These are phyloP conservation scores for Trichophyton rubrum DNA, from an alignment of 2,329 filamentous ascomycete genomes.

Conservation along the genomic window DNA sequence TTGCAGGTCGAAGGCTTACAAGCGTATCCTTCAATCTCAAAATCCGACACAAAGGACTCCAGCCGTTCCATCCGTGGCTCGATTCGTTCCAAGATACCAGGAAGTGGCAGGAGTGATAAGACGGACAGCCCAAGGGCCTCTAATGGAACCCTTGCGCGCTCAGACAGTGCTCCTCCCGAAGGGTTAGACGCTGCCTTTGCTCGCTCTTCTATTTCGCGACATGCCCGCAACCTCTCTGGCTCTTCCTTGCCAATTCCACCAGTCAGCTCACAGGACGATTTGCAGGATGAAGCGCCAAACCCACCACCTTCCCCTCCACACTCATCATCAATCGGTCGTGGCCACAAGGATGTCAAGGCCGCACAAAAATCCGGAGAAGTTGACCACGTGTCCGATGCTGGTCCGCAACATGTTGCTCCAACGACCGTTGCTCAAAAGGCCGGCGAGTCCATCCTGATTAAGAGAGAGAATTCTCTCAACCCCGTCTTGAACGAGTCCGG, in stretches of 20 bases:
- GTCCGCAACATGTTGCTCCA: conserved; percentile 54
- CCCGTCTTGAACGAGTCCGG: conserved; percentile 45
- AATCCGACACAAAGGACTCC: conserved; percentile 87
- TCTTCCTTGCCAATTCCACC: conserved; percentile 26
- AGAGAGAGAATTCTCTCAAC: conserved; percentile 59
- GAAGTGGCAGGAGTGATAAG: conserved; percentile 27
- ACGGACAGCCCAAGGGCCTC: conserved; percentile 74
- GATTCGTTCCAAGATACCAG: conserved; percentile 76
- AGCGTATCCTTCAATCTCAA: conserved; percentile 82
- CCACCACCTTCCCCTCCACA: conserved; percentile 76
- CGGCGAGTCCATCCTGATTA: conserved; percentile 80
- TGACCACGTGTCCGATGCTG: conserved; percentile 83
- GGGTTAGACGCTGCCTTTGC: conserved; percentile 64
- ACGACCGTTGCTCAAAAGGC: conserved; percentile 54
- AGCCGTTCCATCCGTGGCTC: conserved; percentile 69
- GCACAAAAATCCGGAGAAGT: conserved; percentile 83
- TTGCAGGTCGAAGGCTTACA: conserved; percentile 50
- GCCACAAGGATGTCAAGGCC: conserved; percentile 64
- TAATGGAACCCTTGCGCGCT: conserved; percentile 48
- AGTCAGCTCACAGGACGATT: conserved; percentile 18
- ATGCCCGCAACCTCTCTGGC: conserved; percentile 29
- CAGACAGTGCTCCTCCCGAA: conserved; percentile 45
- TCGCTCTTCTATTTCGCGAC: conserved; percentile 49
- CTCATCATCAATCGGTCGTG: conserved; percentile 57
- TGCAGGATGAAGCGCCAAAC: conserved; percentile 40